Conservation (phyloP, 2,329 filamentous ascomycete species). For the Alternaria gansuensis region DNA sequence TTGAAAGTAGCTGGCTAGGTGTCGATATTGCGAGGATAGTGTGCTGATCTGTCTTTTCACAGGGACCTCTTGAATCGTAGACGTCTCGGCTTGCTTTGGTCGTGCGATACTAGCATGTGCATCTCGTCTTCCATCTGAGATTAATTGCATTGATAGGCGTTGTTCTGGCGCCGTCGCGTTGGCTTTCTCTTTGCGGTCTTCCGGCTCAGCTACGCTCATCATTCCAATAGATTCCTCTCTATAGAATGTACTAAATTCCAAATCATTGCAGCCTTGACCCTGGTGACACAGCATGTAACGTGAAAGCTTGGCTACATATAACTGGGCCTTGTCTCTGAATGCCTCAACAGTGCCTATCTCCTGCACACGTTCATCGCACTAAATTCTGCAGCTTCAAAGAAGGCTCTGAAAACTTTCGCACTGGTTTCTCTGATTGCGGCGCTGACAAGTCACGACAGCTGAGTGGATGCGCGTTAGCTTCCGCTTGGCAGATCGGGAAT, state of each 20-base stretch:
- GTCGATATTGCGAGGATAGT: neutral
- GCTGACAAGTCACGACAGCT: neutral
- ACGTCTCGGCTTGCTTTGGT: constrained; percentile 6
- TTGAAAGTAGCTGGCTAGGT: neutral
- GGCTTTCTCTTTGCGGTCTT: constrained; percentile 6
- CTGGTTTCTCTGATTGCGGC: neutral
- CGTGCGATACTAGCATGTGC: constrained; percentile 10
- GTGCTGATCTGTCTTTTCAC: constrained; percentile 11
- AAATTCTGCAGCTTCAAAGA: neutral
- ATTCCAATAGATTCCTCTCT: constrained; percentile 6
- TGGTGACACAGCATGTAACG: neutral
- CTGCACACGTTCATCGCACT: neutral
- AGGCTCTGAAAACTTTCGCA: neutral
- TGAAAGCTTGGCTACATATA: neutral
- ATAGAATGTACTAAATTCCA: constrained; percentile 11
- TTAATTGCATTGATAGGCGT: constrained; percentile 16
- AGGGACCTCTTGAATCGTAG: constrained; percentile 14
- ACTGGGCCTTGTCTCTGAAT: too few species aligned
- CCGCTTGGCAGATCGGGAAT: constrained; percentile 15
- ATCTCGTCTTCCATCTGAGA: constrained; percentile 7
- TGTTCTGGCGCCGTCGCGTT: constrained; percentile 16
- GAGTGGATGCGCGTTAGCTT: constrained; percentile 13
- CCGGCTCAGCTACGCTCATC: constrained; percentile 1
- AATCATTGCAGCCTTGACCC: neutral
- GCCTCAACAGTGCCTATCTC: too few species aligned